Conservation (phyloP, 2,329 filamentous ascomycete species). For the Fusarium anthophilum region DNA sequence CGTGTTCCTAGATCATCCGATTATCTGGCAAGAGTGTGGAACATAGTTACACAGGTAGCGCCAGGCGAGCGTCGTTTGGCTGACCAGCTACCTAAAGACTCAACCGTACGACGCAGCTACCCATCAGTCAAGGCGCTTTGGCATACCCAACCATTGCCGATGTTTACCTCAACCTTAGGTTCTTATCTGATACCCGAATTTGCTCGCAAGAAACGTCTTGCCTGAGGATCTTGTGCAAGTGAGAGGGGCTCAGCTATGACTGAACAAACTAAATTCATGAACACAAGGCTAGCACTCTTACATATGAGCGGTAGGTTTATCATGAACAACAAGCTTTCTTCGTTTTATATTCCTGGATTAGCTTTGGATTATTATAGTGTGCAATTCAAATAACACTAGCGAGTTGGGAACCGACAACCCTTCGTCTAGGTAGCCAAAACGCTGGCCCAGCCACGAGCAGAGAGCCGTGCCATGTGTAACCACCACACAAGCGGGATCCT, state of each 20-base stretch:
- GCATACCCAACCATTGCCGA: background rate
- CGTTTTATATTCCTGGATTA: too few species aligned
- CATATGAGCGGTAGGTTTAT: background rate
- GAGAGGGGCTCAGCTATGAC: background rate
- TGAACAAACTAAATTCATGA: background rate
- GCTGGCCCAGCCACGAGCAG: slow-evolving; percentile 18
- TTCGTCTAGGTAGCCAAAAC: slow-evolving; percentile 2
- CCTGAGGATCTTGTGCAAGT: slow-evolving; percentile 8
- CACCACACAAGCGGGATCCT: slow-evolving; percentile 27
- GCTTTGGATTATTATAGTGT: background rate
- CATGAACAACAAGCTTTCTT: background rate
- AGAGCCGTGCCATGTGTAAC: slow-evolving; percentile 38
- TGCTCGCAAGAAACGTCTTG: background rate
- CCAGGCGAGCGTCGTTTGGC: slow-evolving; percentile 22
- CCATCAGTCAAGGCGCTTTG: slow-evolving; percentile 7
- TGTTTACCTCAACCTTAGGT: background rate
- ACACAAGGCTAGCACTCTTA: background rate
- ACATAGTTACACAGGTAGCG: slow-evolving; percentile 26
- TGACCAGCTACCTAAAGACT: slow-evolving; percentile 11
- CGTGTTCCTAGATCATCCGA: slow-evolving; percentile 1
- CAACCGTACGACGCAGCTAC: slow-evolving; percentile 15
- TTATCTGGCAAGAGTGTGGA: slow-evolving; percentile 27
- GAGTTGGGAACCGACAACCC: background rate
- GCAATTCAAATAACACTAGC: background rate
- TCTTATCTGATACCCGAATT: background rate